Conservation (phyloP, 202 grass and related monocot genomes). For the Alloteropsis angusta region DNA sequence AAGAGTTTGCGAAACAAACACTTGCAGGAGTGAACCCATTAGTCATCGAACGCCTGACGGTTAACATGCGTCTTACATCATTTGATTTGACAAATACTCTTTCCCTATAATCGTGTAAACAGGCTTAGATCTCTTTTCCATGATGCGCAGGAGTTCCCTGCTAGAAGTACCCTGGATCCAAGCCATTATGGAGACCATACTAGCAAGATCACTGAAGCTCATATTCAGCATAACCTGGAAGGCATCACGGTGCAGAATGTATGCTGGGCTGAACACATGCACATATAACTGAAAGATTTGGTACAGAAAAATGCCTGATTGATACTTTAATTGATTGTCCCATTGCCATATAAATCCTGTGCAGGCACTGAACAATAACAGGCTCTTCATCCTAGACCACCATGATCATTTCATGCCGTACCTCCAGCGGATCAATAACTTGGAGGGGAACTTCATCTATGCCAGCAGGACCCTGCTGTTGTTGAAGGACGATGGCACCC, state of each 20-base stretch:
- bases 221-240: constrained; percentile 64
- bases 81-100: background rate
- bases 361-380: constrained; percentile 55
- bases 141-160: constrained; percentile 63
- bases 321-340: background rate
- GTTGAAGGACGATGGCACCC: constrained; percentile 61
- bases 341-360: background rate
- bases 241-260: constrained; percentile 59
- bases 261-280: background rate
- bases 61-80: constrained; percentile 24
- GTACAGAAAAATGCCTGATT: background rate
- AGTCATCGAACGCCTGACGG: constrained; percentile 54
- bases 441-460: constrained; percentile 60
- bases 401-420: constrained; percentile 81
- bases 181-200: constrained; percentile 59
- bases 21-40: constrained; percentile 91
- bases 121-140: background rate
- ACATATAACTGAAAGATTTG: background rate
- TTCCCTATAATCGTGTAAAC: background rate
- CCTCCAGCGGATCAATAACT: constrained; percentile 55
- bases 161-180: constrained; percentile 61
- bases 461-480: constrained; percentile 67
- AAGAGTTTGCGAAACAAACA: constrained; percentile 84
- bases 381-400: constrained; percentile 86
- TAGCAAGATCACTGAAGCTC: constrained; percentile 63